Percentiles rank a stretch among this genome's conserved stretches.
Evolutionary conservation across 768 basidiomycete genomes (phyloP).

Genomic region (Rhizopogon roseolus): DNA sequence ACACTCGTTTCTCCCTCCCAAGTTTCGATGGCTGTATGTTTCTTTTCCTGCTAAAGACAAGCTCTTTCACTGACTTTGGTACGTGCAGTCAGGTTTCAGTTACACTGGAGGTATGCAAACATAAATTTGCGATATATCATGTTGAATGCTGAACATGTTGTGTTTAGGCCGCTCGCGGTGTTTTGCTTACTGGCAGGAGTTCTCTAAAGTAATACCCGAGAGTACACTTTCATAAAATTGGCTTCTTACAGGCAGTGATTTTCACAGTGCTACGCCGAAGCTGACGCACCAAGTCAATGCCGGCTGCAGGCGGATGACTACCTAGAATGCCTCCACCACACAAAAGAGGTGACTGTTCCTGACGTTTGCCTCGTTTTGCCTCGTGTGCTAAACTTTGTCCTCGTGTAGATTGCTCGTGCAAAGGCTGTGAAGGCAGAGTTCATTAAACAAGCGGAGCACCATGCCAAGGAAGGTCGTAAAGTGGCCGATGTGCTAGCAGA

Average conservation of each 20-base stretch:
- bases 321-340: slow-evolving; percentile 85
- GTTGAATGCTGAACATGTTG: neutral
- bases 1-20: slow-evolving; percentile 10
- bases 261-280: slow-evolving; percentile 75
- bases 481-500: slow-evolving; percentile 67
- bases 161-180: slow-evolving; percentile 73
- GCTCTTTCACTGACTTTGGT: slow-evolving; percentile 9
- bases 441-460: slow-evolving; percentile 57
- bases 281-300: slow-evolving; percentile 74
- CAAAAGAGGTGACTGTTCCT: slow-evolving; percentile 68
- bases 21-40: slow-evolving; percentile 34
- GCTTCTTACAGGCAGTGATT: slow-evolving; percentile 7
- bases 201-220: slow-evolving; percentile 50
- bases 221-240: neutral
- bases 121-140: neutral
- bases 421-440: slow-evolving; percentile 69
- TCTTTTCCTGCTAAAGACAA: neutral
- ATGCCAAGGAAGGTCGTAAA: slow-evolving; percentile 67
- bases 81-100: slow-evolving; percentile 56
- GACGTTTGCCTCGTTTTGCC: neutral
- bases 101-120: slow-evolving; percentile 52
- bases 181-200: slow-evolving; percentile 91
- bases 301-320: slow-evolving; percentile 76
- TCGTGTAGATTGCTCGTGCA: slow-evolving; percentile 53
- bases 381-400: neutral